These are phyloP conservation scores for Daphne laureola DNA, from an alignment of 441 rosid species.

Conservation along the genomic window DNA sequence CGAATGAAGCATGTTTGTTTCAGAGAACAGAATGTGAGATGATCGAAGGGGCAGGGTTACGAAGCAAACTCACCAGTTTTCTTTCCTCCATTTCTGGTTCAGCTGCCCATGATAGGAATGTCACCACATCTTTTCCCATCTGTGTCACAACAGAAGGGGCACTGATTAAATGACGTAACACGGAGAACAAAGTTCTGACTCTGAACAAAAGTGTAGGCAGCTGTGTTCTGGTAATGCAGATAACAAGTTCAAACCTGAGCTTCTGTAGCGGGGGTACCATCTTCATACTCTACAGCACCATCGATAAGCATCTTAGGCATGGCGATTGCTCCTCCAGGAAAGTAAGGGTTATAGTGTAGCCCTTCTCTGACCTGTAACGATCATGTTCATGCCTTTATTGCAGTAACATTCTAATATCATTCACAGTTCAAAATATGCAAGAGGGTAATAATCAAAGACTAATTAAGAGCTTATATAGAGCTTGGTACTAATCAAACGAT, in stretches of 20 bases:
- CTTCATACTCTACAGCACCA: conserved; percentile 96
- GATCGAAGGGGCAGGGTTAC: too few relatives aligned
- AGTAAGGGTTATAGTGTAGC: conserved; percentile 91
- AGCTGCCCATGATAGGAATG: conserved; percentile 95
- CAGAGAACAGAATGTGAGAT: too few relatives aligned
- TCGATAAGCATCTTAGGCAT: conserved; percentile 98
- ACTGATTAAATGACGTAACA: not conserved
- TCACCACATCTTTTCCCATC: conserved; percentile 98
- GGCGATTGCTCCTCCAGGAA: conserved; percentile 99
- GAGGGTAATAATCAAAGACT: too few relatives aligned
- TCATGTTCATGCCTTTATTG: too few relatives aligned
- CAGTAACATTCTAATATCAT: too few relatives aligned
- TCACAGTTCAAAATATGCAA: too few relatives aligned
- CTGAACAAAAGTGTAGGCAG: too few relatives aligned
- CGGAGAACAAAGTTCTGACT: too few relatives aligned
- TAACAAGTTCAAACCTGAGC: conserved; percentile 50
- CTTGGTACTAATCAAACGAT: too few relatives aligned
- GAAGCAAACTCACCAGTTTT: conserved; percentile 53
- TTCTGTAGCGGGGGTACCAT: conserved; percentile 97
- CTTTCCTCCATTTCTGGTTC: conserved; percentile 99
- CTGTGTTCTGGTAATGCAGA: too few relatives aligned
- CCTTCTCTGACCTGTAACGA: conserved; percentile 80
- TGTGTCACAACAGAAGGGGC: conserved; percentile 20
- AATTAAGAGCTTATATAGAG: too few relatives aligned
- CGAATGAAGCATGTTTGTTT: too few relatives aligned